Evolutionary conservation across 2,329 filamentous ascomycete species (phyloP).

Genomic region (Paracorniculantispora psalliotae): DNA sequence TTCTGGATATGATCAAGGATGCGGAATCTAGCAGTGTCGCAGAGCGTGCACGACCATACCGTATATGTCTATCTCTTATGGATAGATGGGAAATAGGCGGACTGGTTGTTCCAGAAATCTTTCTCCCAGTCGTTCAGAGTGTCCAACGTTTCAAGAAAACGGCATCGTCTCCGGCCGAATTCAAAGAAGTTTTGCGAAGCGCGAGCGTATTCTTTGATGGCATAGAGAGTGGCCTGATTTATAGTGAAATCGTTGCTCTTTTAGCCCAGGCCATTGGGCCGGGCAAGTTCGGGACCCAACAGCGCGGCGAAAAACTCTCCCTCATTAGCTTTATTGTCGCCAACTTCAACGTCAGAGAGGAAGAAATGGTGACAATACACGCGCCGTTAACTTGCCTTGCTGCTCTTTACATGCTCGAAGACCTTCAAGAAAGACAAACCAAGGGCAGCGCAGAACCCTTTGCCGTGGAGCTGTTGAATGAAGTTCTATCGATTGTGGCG

Average conservation of each 20-base stretch:
- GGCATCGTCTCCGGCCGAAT: conserved; percentile 62
- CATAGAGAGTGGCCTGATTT: conserved; percentile 90
- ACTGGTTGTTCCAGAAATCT: conserved; percentile 80
- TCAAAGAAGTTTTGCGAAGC: conserved; percentile 83
- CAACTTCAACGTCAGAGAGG: conserved; percentile 90
- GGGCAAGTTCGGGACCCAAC: conserved; percentile 36
- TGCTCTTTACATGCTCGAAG: conserved; percentile 61
- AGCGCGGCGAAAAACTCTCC: conserved; percentile 59
- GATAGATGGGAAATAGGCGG: conserved; percentile 97
- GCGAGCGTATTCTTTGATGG: conserved; percentile 97
- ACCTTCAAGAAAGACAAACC: conserved; percentile 38
- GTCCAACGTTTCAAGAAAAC: conserved; percentile 67
- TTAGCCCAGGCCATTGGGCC: conserved; percentile 56
- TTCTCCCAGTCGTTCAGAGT: conserved; percentile 78
- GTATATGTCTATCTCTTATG: conserved; percentile 92
- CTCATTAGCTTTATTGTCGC: conserved; percentile 76
- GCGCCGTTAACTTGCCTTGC: conserved; percentile 61
- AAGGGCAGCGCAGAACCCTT: conserved; percentile 27
- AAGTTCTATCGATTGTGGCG: conserved; percentile 45
- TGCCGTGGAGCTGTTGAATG: conserved; percentile 29
- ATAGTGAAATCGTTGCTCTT: conserved; percentile 71
- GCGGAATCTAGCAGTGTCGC: conserved; percentile 28
- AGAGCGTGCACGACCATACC: conserved; percentile 78
- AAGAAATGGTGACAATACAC: conserved; percentile 89
- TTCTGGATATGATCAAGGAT: conserved; percentile 68